Conservation (phyloP, 1,139 yeast genomes). For the Scheffersomyces titani region DNA sequence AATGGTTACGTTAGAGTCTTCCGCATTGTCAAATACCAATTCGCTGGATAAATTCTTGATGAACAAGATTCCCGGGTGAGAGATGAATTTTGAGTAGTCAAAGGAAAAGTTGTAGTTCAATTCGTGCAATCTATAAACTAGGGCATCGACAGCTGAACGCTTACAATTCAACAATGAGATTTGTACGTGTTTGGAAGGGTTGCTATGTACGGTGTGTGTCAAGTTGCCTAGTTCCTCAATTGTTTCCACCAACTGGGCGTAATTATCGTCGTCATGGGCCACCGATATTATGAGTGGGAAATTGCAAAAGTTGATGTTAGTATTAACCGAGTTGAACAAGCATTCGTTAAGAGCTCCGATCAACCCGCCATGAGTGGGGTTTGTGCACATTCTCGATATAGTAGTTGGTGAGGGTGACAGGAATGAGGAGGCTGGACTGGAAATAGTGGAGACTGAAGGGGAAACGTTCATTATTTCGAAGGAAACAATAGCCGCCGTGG, state of each 20-base stretch:
- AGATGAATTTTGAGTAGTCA: constrained; percentile 44
- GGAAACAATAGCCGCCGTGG: not conserved
- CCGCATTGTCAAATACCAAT: constrained; percentile 13
- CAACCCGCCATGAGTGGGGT: not conserved
- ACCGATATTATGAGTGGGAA: constrained; percentile 7
- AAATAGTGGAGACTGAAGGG: not conserved
- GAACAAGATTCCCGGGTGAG: constrained; percentile 68
- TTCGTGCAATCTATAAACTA: constrained; percentile 9
- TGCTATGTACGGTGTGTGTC: constrained; percentile 8
- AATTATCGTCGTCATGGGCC: not conserved
- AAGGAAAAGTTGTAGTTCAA: constrained; percentile 6
- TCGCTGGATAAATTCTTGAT: constrained; percentile 44
- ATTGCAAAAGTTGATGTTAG: constrained; percentile 1
- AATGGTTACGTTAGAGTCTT: constrained; percentile 5
- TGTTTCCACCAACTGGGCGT: not conserved
- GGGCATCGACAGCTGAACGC: constrained; percentile 5
- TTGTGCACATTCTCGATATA: not conserved
- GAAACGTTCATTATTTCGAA: not conserved
- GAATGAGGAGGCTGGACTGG: not conserved
- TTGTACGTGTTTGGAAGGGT: constrained; percentile 4
- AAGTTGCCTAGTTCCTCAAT: not conserved
- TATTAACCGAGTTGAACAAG: constrained; percentile 3
- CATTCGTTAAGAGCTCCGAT: constrained; percentile 9
- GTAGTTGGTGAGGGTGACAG: not conserved
- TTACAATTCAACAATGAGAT: not conserved